These are phyloP conservation scores for Candida germanica DNA, from an alignment of 805 yeast genomes.

Conservation along the genomic window DNA sequence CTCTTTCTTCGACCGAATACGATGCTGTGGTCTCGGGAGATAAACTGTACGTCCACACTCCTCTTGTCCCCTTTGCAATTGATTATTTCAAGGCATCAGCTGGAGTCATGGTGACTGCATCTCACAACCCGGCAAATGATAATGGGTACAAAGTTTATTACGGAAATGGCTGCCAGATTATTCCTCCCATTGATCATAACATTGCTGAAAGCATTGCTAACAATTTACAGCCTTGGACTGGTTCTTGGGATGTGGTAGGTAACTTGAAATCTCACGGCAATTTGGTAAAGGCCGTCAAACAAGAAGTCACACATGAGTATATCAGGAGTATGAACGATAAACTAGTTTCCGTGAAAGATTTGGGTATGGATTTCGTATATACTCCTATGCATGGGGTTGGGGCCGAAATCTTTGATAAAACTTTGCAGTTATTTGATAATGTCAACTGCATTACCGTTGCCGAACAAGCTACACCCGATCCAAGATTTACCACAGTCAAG, in stretches of 20 bases:
- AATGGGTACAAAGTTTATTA: slow-evolving; percentile 96
- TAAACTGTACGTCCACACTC: slow-evolving; percentile 62
- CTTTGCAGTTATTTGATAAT: slow-evolving; percentile 37
- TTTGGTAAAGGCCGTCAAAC: slow-evolving; percentile 40
- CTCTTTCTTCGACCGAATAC: slow-evolving; percentile 1
- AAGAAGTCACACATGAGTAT: slow-evolving; percentile 43
- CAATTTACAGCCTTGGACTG: slow-evolving; percentile 59
- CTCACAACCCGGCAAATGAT: slow-evolving; percentile 81
- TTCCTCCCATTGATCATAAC: slow-evolving; percentile 80
- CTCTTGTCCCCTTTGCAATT: slow-evolving; percentile 86
- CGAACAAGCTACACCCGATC: slow-evolving; percentile 75
- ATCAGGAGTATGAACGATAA: slow-evolving; percentile 14
- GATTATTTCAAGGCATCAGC: slow-evolving; percentile 60
- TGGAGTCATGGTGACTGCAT: slow-evolving; percentile 93
- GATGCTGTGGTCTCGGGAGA: not conserved
- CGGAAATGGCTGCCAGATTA: slow-evolving; percentile 91
- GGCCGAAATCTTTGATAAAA: slow-evolving; percentile 48
- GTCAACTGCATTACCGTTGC: slow-evolving; percentile 34
- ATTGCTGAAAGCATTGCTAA: slow-evolving; percentile 64
- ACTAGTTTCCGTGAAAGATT: slow-evolving; percentile 5
- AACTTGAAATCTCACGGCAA: slow-evolving; percentile 26
- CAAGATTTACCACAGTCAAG: slow-evolving; percentile 76
- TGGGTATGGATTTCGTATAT: slow-evolving; percentile 58
- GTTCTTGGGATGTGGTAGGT: slow-evolving; percentile 45
- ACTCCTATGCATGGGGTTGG: slow-evolving; percentile 99